Conservation (phyloP, 148 eudicot genomes). For the Tetragonia tetragonoides region DNA sequence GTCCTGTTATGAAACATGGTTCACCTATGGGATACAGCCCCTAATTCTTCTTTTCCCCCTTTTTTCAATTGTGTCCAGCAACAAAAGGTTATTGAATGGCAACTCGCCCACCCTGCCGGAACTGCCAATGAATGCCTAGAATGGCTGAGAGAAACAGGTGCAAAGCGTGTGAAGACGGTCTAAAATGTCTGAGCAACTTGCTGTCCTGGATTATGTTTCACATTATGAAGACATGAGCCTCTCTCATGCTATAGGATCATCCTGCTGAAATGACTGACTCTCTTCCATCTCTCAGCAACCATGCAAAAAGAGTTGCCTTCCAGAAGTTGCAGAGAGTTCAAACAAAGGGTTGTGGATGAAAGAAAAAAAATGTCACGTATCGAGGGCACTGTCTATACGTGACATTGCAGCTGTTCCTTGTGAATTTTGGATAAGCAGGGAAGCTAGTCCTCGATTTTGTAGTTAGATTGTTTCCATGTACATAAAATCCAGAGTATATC, state of each 20-base stretch:
- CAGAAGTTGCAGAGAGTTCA: neutral
- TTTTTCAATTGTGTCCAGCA: conserved; percentile 39
- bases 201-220: neutral
- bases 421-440: neutral
- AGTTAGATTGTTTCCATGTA: neutral
- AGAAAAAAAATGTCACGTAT: too few species aligned
- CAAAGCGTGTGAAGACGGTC: conserved; percentile 67
- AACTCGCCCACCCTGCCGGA: conserved; percentile 72
- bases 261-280: neutral
- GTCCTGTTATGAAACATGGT: neutral
- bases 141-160: conserved; percentile 64
- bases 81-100: conserved; percentile 83
- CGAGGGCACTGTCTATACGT: too few species aligned
- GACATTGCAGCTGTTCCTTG: neutral
- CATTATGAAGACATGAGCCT: neutral
- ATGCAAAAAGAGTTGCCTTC: neutral
- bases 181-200: conserved; percentile 8
- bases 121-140: conserved; percentile 73
- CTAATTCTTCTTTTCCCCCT: neutral
- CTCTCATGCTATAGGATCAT: neutral
- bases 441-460: neutral
- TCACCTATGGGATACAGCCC: neutral
- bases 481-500: neutral
- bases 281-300: neutral
- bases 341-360: too few species aligned